phyloP scores from a whole-genome alignment of 768 basidiomycete genomes.

The Rossbeevera mucosa region DNA sequence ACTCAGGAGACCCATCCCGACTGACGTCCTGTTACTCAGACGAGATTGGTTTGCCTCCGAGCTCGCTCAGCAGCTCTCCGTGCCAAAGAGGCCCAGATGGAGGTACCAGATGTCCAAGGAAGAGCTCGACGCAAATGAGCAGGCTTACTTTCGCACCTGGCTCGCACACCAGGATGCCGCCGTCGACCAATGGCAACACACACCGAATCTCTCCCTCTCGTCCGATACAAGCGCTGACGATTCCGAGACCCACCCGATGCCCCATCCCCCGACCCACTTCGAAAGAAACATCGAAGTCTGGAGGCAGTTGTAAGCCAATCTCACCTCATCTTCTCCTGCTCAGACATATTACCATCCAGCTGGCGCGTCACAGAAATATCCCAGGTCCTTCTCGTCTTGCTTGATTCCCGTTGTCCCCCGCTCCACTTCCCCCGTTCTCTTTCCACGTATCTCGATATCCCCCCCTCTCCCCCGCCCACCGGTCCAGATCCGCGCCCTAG shows the following conservation, averaged over 20 bases:
- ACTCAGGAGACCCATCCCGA: constrained; percentile 54
- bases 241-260: constrained; percentile 35
- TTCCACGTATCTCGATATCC: constrained; percentile 47
- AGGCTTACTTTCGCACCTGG: constrained; percentile 80
- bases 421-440: constrained; percentile 85
- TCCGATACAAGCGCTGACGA: constrained; percentile 4
- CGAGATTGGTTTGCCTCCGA: constrained; percentile 6
- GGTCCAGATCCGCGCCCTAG: constrained; percentile 13
- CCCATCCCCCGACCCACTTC: constrained; percentile 70
- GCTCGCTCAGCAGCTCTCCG: constrained; percentile 3
- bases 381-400: constrained; percentile 79
- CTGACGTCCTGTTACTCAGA: constrained; percentile 35
- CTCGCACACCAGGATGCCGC: constrained; percentile 56
- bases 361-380: constrained; percentile 95
- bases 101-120: constrained; percentile 79
- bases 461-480: background rate
- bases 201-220: constrained; percentile 5
- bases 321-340: background rate
- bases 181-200: constrained; percentile 49
- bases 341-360: constrained; percentile 33
- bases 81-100: constrained; percentile 81
- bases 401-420: constrained; percentile 86
- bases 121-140: constrained; percentile 88
- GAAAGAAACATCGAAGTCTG: constrained; percentile 93
- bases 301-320: constrained; percentile 73